Base-by-base conservation (phyloP, 805 yeast species). In the Starmerella ratchasimensis region DNA sequence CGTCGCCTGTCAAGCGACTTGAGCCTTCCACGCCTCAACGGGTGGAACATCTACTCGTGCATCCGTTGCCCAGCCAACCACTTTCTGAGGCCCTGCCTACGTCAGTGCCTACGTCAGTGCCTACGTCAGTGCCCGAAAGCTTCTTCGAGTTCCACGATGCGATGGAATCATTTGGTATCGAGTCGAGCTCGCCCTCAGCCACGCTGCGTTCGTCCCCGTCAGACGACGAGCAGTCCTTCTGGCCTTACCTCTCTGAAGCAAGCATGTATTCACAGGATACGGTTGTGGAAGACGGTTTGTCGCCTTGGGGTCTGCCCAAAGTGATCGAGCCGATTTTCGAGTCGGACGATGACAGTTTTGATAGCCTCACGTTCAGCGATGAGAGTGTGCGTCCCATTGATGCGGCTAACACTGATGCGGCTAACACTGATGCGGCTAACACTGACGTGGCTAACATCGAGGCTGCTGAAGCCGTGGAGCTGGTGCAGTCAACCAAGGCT, bases 231-330 rank as follows among this genome's bases (percentile, higher is more conserved):
- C 28, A 7, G 8, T n/a, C 11, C n/a, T 5, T 16, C 27, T 8
- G n/a, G 15, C 5, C 28, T 24, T n/a, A 8, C 20, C 21, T 32
- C n/a, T 15, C 36, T 5, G 16, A 7, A 10, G 5, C 8, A 3
- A 38, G 35, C 19, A 10, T 26, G 2, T 21, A 36, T n/a, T 28
- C 44, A 1, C 22, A 29, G 2, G 31, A 15, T n/a, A 40, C 41
- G 13, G 34, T 28, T 3, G 47, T 46, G 3, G 56, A 53, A 27
- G 55, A 52, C 21, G 56, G 55, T 4, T 40, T 53, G 6, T 44
- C 50, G 10, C 46, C 42, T 13, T 53, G 57, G 57, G 57, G 57
- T 1, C 43, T 53, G 5, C 57, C 57, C 23, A 49, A 43, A 39
- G 42, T 38, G 18, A 28, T 48, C n/a, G 42, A 31, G 10, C 39